Base-by-base conservation (phyloP, 208 protist genomes). In the Leishmania arabica region DNA sequence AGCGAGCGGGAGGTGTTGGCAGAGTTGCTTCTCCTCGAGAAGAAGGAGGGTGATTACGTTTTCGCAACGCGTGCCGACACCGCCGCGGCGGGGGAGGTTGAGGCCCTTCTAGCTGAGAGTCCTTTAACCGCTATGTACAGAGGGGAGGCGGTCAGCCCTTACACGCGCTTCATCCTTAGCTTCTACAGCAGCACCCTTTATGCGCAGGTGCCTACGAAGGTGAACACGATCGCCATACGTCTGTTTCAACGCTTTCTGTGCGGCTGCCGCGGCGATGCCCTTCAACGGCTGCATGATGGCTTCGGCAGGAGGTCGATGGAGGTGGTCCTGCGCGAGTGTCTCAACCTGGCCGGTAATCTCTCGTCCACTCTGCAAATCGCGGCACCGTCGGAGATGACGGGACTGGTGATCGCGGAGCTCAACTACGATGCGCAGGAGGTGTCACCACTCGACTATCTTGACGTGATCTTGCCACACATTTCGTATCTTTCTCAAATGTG, bases 401-500 rank as follows among this genome's bases (percentile, higher is more conserved):
- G 64, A 4, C 24, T 75, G 45, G 84, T 87, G 72, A 71, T 84
- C 27, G 54, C 51, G 0, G 79, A 78, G 69, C 71, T 87, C 11
- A 47, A 81, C 79, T 84, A 84, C 65, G 84, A 87, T 71, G 84
- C 69, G 17, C 84, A 84, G n/a, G 84, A 87, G 76, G 84, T 87
- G 69, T 84, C 84, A 17, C 84, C 84, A 54, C 31, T 87, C 15
- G 84, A 87, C 45, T 87, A 75, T 51, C 64, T 83, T 17, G 82
- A 86, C 37, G 72, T 82, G 34, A 45, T 86, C 47, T 51, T 79
- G 4, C 73, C 72, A 3, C 82, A 82, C 74, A 79, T 86, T n/a
- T 75, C 82, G 0, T 86, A 80, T 34, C 74, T 86, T 6, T 86
- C 78, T 51, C 82, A 86, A 76, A 86, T 86, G 82, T 86, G 82